These are phyloP conservation scores for Anisodus tanguticus DNA, from an alignment of 257 asterid genomes.

Conservation along the genomic window DNA sequence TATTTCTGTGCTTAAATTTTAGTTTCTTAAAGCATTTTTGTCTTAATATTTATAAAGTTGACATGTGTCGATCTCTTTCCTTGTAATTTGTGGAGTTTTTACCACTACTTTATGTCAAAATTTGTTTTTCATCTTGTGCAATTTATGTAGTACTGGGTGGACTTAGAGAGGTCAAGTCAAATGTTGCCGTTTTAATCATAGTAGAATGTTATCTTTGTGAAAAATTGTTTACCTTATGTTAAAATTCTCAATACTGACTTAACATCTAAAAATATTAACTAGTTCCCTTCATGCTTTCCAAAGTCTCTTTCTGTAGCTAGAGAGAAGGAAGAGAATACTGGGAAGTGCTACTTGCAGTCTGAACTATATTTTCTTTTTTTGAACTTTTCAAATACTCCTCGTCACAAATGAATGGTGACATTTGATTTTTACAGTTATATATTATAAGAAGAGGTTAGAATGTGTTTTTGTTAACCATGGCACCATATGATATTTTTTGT, in stretches of 20 bases:
- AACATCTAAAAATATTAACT: background rate
- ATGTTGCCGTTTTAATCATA: background rate
- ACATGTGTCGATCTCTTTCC: background rate
- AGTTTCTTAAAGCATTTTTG: constrained; percentile 8
- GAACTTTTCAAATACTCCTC: background rate
- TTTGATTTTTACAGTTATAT: background rate
- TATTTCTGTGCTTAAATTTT: background rate
- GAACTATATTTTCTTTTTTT: too few relatives aligned
- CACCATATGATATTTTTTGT: background rate
- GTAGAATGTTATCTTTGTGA: background rate
- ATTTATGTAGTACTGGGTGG: background rate
- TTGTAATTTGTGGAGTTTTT: background rate
- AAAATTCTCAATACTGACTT: background rate
- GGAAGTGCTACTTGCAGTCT: background rate
- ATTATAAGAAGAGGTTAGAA: background rate
- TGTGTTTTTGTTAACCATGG: background rate
- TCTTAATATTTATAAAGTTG: background rate
- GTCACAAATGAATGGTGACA: background rate
- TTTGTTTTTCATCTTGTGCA: background rate
- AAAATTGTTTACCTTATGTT: background rate
- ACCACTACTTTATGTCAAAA: background rate
- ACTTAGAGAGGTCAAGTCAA: background rate
- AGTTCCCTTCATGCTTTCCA: background rate
- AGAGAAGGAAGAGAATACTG: background rate
- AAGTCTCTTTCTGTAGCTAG: background rate